Percentiles rank a stretch among this genome's conserved stretches.
Evolutionary conservation across 768 basidiomycete species (phyloP).

Genomic region (Termitomyces titanicus): DNA sequence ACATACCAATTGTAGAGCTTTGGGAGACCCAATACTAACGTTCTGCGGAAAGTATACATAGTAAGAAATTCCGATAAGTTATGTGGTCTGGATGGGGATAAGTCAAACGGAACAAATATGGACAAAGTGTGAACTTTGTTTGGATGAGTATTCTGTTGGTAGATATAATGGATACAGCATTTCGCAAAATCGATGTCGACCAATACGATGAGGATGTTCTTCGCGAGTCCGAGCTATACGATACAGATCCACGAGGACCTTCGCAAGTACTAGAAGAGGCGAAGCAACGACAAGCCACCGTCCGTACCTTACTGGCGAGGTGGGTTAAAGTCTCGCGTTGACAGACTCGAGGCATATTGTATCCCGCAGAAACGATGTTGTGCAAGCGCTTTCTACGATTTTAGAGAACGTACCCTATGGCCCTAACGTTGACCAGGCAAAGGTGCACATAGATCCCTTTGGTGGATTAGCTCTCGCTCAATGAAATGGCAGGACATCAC

Average conservation of each 20-base stretch:
- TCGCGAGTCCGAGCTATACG: conserved; percentile 81
- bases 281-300: conserved; percentile 57
- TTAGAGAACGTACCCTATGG: conserved; percentile 89
- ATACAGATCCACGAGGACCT: conserved; percentile 79
- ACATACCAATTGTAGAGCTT: too few relatives aligned
- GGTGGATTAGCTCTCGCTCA: not conserved
- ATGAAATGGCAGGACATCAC: conserved; percentile 57
- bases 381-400: conserved; percentile 65
- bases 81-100: not conserved
- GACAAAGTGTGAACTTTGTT: not conserved
- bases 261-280: conserved; percentile 71
- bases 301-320: conserved; percentile 74
- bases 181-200: conserved; percentile 95
- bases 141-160: too few relatives aligned
- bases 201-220: conserved; percentile 88
- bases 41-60: too few relatives aligned
- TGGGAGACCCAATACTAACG: too few relatives aligned
- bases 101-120: conserved; percentile 1
- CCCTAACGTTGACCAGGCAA: conserved; percentile 82
- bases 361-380: conserved; percentile 62
- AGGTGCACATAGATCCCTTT: conserved; percentile 45
- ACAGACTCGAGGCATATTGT: not conserved
- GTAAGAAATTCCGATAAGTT: too few relatives aligned
- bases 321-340: conserved; percentile 30
- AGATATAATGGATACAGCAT: conserved; percentile 48